These are phyloP conservation scores for Dothiorella sarmentorum DNA, from an alignment of 2,329 filamentous ascomycete genomes.

Conservation along the genomic window DNA sequence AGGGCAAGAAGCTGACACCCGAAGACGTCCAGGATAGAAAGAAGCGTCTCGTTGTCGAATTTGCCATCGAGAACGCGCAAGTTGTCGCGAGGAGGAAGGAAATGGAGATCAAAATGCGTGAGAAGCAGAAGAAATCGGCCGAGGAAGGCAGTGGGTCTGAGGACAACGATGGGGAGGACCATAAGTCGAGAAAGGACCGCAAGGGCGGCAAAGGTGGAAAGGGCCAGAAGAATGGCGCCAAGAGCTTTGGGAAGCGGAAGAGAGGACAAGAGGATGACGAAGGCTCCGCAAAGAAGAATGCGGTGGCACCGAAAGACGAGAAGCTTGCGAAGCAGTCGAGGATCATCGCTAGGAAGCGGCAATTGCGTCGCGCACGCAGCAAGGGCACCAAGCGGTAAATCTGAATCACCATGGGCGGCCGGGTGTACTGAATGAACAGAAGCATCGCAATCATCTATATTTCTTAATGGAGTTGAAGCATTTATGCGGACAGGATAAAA, in stretches of 20 bases:
- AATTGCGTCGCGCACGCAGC: conserved; percentile 59
- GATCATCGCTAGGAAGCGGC: conserved; percentile 81
- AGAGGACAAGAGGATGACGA: conserved; percentile 23
- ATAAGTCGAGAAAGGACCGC: conserved; percentile 19
- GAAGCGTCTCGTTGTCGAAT: conserved; percentile 89
- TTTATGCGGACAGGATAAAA: too few species aligned
- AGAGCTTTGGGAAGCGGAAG: conserved; percentile 1
- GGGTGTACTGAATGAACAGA: too few species aligned
- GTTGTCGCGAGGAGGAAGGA: conserved; percentile 78
- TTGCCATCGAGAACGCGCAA: conserved; percentile 96
- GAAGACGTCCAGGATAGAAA: conserved; percentile 67
- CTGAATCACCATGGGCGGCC: too few species aligned
- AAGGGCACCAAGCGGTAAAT: conserved; percentile 35
- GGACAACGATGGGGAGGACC: conserved; percentile 40
- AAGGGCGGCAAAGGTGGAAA: conserved; percentile 11
- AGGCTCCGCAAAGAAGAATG: conserved; percentile 29
- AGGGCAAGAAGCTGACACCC: conserved; percentile 35
- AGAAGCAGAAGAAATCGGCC: conserved; percentile 39
- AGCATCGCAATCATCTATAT: too few species aligned
- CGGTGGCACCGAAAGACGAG: conserved; percentile 43
- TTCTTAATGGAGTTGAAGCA: too few species aligned
- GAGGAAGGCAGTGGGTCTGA: conserved; percentile 36
- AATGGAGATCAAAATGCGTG: conserved; percentile 55
- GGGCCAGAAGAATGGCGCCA: neutral
- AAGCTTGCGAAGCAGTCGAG: conserved; percentile 62